Conservation (phyloP, 371 early-diverging fungal genomes). For the Mucor sp. region DNA sequence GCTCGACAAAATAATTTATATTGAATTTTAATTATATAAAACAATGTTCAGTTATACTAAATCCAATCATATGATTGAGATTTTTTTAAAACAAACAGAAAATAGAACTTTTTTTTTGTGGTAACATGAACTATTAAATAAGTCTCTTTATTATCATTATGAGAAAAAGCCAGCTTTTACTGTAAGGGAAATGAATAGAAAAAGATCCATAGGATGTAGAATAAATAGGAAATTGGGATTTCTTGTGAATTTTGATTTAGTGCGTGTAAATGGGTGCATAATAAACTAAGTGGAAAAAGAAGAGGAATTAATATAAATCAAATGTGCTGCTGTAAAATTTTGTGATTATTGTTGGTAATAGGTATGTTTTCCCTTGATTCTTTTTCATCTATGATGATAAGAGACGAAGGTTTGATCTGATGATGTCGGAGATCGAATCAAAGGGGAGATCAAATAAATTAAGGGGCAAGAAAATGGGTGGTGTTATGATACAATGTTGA, state of each 20-base stretch:
- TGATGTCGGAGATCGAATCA: not conserved
- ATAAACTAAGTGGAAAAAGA: not conserved
- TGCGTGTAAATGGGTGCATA: not conserved
- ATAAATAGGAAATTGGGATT: not conserved
- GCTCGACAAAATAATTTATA: not conserved
- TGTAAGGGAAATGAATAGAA: not conserved
- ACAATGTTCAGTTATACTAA: too few species aligned
- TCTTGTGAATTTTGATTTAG: not conserved
- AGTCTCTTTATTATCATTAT: not conserved
- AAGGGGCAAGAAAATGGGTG: not conserved
- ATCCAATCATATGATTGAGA: not conserved
- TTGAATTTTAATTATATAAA: too few species aligned
- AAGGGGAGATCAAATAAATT: not conserved
- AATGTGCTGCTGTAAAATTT: not conserved
- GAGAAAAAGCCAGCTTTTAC: conserved; percentile 15
- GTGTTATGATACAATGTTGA: not conserved
- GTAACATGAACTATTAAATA: not conserved
- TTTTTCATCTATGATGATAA: not conserved
- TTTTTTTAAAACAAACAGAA: conserved; percentile 11
- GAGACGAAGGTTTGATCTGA: not conserved
- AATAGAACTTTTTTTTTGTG: conserved; percentile 9
- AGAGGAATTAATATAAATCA: not conserved
- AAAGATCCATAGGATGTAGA: not conserved
- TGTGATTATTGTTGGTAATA: not conserved
- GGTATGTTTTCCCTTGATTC: not conserved